Percentiles rank a stretch among this genome's conserved stretches.
Conservation (phyloP, 768 basidiomycete genomes). For the Mycena galopus region DNA sequence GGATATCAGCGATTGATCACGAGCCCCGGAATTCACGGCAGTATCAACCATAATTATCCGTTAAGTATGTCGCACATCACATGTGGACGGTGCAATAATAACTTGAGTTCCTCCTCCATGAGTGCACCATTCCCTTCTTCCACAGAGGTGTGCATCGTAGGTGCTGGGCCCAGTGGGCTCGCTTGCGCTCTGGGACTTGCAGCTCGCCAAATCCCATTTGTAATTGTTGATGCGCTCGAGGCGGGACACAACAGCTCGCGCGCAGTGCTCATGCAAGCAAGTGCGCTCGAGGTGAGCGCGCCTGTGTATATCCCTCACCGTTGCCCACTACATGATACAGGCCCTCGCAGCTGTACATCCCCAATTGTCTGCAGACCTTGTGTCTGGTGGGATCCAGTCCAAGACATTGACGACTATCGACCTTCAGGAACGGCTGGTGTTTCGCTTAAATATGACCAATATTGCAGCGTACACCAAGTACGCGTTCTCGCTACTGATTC, state of each 20-base stretch:
- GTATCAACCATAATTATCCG: no score
- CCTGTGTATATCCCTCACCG: neutral
- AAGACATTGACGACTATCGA: slow-evolving; percentile 52
- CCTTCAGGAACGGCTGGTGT: slow-evolving; percentile 49
- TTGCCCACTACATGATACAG: slow-evolving; percentile 3
- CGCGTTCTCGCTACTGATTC: slow-evolving; percentile 50
- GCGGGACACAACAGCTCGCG: slow-evolving; percentile 55
- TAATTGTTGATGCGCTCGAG: slow-evolving; percentile 53
- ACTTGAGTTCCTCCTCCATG: neutral
- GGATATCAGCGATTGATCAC: no score
- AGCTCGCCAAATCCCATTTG: slow-evolving; percentile 50
- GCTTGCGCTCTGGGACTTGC: slow-evolving; percentile 50
- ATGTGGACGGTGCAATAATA: no score
- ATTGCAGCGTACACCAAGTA: slow-evolving; percentile 49
- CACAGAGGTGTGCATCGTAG: slow-evolving; percentile 31
- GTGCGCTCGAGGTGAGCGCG: slow-evolving; percentile 58
- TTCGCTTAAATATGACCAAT: slow-evolving; percentile 42
- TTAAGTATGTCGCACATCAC: no score
- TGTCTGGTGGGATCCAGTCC: slow-evolving; percentile 16
- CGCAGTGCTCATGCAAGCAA: slow-evolving; percentile 57
- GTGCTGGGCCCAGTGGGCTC: slow-evolving; percentile 38
- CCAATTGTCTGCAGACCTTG: slow-evolving; percentile 9
- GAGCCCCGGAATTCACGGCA: no score
- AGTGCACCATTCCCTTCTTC: slow-evolving; percentile 8
- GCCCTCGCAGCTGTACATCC: slow-evolving; percentile 7